Conservation (phyloP, 2,329 filamentous ascomycete species). For the Aspergillus aculeatus region DNA sequence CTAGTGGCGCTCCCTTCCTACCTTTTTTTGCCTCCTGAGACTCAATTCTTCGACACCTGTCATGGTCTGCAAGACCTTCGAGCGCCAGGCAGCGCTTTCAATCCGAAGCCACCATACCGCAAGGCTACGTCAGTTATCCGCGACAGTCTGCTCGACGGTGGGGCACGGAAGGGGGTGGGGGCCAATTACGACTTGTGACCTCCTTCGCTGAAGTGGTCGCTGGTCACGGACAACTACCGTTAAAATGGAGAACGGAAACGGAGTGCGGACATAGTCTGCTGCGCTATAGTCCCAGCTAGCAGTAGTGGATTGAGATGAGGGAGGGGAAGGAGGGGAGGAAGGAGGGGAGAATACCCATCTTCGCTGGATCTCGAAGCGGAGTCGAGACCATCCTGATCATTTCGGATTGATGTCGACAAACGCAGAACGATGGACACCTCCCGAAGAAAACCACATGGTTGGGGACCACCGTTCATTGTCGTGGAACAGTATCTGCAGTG, state of each 20-base stretch:
- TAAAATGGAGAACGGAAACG: not conserved
- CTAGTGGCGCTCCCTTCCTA: not conserved
- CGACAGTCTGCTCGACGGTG: not conserved
- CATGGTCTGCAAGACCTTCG: not conserved
- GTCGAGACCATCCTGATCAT: constrained; percentile 4
- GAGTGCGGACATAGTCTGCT: too few relatives aligned
- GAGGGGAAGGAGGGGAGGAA: not conserved
- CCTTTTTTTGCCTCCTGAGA: not conserved
- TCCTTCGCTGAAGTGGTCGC: not conserved
- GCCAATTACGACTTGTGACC: not conserved
- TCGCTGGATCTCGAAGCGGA: not conserved
- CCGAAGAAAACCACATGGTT: not conserved
- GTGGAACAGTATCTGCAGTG: not conserved
- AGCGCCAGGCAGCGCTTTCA: not conserved
- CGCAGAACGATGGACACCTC: constrained; percentile 1
- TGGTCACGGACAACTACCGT: not conserved
- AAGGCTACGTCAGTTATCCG: not conserved
- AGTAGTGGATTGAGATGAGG: not conserved
- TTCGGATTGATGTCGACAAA: not conserved
- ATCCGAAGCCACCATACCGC: not conserved
- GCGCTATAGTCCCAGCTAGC: not conserved
- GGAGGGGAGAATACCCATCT: not conserved
- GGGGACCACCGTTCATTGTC: not conserved
- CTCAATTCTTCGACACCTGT: not conserved
- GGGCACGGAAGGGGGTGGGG: not conserved